phyloP scores from a whole-genome alignment of 805 yeast genomes.

The Kazachstania africana region DNA sequence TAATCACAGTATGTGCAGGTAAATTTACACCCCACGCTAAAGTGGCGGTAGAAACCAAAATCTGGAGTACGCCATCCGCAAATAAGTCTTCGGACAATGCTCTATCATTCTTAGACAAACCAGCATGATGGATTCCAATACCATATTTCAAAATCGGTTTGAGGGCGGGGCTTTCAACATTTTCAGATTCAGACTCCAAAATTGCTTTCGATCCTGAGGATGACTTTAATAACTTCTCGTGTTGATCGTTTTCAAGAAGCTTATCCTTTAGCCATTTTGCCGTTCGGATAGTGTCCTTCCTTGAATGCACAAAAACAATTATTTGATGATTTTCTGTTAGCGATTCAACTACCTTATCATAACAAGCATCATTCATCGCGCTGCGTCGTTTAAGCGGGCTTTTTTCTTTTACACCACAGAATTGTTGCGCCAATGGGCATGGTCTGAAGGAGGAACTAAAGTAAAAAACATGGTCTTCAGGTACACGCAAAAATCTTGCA shows the following conservation, averaged over 20 bases:
- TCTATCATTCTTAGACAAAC: slow-evolving; percentile 62
- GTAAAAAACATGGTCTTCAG: slow-evolving; percentile 52
- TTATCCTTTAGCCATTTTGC: slow-evolving; percentile 63
- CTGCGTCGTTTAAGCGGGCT: slow-evolving; percentile 63
- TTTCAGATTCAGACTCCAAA: slow-evolving; percentile 49
- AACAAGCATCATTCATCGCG: slow-evolving; percentile 87
- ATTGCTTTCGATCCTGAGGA: slow-evolving; percentile 50
- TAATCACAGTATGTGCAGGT: slow-evolving; percentile 90
- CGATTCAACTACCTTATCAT: slow-evolving; percentile 62
- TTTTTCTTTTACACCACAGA: slow-evolving; percentile 77
- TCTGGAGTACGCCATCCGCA: slow-evolving; percentile 77
- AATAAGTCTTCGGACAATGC: slow-evolving; percentile 72
- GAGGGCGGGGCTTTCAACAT: slow-evolving; percentile 40
- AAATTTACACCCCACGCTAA: slow-evolving; percentile 95
- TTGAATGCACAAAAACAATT: slow-evolving; percentile 84
- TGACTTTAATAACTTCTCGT: slow-evolving; percentile 33
- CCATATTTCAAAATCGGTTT: slow-evolving; percentile 56
- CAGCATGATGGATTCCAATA: slow-evolving; percentile 89
- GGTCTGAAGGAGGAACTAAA: slow-evolving; percentile 83
- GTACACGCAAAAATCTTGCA: slow-evolving; percentile 66
- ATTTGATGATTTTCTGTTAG: slow-evolving; percentile 59
- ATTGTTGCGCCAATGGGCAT: slow-evolving; percentile 83
- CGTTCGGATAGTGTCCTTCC: slow-evolving; percentile 81
- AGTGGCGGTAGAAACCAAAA: slow-evolving; percentile 83
- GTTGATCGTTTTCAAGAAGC: slow-evolving; percentile 42